Base-by-base conservation (phyloP, 495 filamentous ascomycete genomes). In the Jackrogersella multiformis region DNA sequence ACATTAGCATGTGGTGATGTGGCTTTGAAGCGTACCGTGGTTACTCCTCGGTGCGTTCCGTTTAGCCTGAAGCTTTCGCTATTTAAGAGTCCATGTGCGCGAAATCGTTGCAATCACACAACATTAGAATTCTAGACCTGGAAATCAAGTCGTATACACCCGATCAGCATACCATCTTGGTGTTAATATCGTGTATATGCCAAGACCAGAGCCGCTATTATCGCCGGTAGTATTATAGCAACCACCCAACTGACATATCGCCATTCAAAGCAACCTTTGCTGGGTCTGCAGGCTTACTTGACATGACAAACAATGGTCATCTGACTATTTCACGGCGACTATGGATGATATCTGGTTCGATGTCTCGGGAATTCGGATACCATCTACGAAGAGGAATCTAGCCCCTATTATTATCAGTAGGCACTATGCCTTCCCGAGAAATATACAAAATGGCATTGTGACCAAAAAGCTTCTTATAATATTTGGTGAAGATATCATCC, bases 41-140 rank as follows among this genome's bases (percentile, higher is more conserved):
- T 60, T 58, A 30, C 38, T 41, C 10, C 35, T 28, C 38, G 16
- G 18, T 9, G 12, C 12, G 3, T 26, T 21, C 32, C 34, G 51
- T 61, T 69, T 65, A 69, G 60, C 66, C 66, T 54, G 12, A 69
- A 64, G n/a, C 1, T 38, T 34, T 12, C 34, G 30, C 16, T 12
- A 55, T 54, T 55, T 30, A 51, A 41, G 23, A 46, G 66, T 13
- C 45, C 38, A 52, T 49, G 12, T 26, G 16, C 38, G 24, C 51
- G 35, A 61, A 24, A 18, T 61, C 9, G 42, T 56, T 26, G 24
- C 42, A 23, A 2, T 45, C 13, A 8, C 20, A 18, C 20, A 13
- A 32, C 39, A 24, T 16, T n/a, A 8, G n/a, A n/a, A 42, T 15
- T 35, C 9, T 13, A 51, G 34, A 38, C 1, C 35, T 20, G 18